Evolutionary conservation across 176 grass and related monocot genomes (phyloP), one percentile per base, ranked within the genome.

Genomic region (Oryza brachyantha): DNA sequence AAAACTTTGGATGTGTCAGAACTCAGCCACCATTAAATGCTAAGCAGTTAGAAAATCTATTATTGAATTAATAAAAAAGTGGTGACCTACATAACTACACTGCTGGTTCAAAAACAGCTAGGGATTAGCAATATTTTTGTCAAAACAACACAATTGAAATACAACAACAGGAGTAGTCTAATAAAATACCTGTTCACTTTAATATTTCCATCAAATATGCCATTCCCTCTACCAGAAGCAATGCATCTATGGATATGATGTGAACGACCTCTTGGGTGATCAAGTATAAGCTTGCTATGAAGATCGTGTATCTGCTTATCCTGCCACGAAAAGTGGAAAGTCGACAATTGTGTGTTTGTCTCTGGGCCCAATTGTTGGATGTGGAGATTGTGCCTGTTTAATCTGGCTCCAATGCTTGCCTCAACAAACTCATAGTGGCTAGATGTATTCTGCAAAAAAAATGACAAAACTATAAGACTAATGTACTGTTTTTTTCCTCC

Each of bases 171-270:
- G 57, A 55, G 58, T 2, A 68, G 34, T 73, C 28, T 42, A 8
- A 66, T 16, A 16, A 77, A 24, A 65, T 85, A 98, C 96, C 92
- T 94, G 74, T 98, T 94, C 29, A 98, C 92, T 73, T 87, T 92
- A 59, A 98, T 94, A 75, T 98, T 98, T 70, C 96, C 96, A 87
- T 98, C 96, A 70, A 98, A 98, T 74, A 98, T 52, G 42, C 87
- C 88, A 61, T 90, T 93, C 41, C 90, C 96, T 22, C 87, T 29
- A 64, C 78, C 63, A 85, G 72, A 94, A 72, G 91, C 96, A 68
- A 98, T 98, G 81, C 84, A 94, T 78, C 94, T 98, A 63, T 94
- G 92, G 40, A 94, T 87, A 73, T 98, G 96, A 5, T 81, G 83
- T n/a, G 96, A 98, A 71, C 83, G 82, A 40, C 85, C 95, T 90